Evolutionary conservation across 768 basidiomycete species (phyloP), one percentile per base, ranked within the genome.

Genomic region (Filobasidium wieringae): DNA sequence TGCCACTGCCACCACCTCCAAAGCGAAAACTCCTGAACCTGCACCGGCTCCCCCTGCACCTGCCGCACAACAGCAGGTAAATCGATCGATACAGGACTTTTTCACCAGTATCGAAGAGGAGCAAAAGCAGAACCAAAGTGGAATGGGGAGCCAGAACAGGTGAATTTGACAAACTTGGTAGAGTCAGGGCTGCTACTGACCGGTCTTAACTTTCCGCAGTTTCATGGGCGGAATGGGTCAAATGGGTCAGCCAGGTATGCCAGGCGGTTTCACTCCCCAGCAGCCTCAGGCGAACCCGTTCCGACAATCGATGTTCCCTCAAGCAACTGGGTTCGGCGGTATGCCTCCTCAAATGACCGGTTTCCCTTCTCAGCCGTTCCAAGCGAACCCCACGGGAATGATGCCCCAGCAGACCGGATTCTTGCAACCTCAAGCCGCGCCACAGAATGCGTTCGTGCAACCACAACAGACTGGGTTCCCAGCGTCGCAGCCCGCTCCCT

Each of bases 101-200:
- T 95, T 99, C 74, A 75, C 78, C 27, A 81, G 87, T 5, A 93
- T 99, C 63, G 91, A 95, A 70, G 79, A 81, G 54, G 83, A 85
- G 26, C 84, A 87, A 67, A 79, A 71, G 49, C 51, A 53, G n/a
- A 37, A 51, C 29, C 67, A 68, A 17, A 32, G 32, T 26, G 37
- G 7, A 27, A 80, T 84, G 7, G 79, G 81, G 60, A 78, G 79
- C 6, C n/a, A n/a, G n/a, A 78, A 79, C 66, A 82, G 80, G 84
- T 82, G 62, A 27, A 74, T 54, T 12, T 8, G 26, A 7, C 3
- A 33, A 5, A 24, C 2, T 12, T 47, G 19, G 32, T 2, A 19
- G n/a, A 7, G 14, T 33, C 30, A 26, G 19, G 24, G 14, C 51
- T 2, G 7, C 4, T 8, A 55, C 40, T 43, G 29, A 47, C 47